Percentiles rank a stretch among this genome's conserved stretches.
Evolutionary conservation across 208 protist species (phyloP).

Genomic region (Leishmania tropica): DNA sequence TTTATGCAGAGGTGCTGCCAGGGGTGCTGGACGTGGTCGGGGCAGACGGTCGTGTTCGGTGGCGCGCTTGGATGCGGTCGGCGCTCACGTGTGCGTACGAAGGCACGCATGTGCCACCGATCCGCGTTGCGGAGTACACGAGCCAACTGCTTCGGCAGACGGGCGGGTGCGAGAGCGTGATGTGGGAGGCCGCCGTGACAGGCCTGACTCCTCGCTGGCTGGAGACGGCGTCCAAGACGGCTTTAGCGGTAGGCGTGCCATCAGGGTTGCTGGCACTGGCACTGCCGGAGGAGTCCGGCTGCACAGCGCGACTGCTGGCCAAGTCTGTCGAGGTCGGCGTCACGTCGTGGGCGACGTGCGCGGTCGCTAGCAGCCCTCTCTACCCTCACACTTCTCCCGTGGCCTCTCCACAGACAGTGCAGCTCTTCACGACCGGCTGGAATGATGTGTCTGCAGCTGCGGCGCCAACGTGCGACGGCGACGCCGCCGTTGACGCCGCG

Average conservation of each 20-base stretch:
- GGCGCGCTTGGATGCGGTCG: conserved; percentile 82
- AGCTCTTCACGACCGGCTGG: conserved; percentile 38
- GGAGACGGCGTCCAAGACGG: conserved; percentile 79
- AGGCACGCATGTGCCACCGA: conserved; percentile 65
- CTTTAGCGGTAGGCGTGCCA: conserved; percentile 64
- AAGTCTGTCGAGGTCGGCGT: conserved; percentile 62
- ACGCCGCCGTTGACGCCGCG: not conserved
- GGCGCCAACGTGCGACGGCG: not conserved
- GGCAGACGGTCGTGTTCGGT: conserved; percentile 15
- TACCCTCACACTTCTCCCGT: conserved; percentile 36
- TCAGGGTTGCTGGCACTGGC: conserved; percentile 41
- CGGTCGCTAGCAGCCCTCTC: conserved; percentile 22
- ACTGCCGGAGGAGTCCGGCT: conserved; percentile 36
- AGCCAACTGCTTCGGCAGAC: conserved; percentile 53
- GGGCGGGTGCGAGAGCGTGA: conserved; percentile 40
- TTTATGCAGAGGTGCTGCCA: conserved; percentile 40
- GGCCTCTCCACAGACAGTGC: conserved; percentile 34
- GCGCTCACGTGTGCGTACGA: conserved; percentile 84
- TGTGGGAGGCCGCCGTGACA: conserved; percentile 64
- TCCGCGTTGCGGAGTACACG: conserved; percentile 67
- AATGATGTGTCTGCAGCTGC: conserved; percentile 31
- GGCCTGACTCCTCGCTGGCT: conserved; percentile 76
- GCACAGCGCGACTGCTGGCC: conserved; percentile 34
- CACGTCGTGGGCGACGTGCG: conserved; percentile 40
- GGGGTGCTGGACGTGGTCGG: conserved; percentile 28